phyloP scores from a whole-genome alignment of 2,329 filamentous ascomycete species.

The Cladophialophora chaetospira region DNA sequence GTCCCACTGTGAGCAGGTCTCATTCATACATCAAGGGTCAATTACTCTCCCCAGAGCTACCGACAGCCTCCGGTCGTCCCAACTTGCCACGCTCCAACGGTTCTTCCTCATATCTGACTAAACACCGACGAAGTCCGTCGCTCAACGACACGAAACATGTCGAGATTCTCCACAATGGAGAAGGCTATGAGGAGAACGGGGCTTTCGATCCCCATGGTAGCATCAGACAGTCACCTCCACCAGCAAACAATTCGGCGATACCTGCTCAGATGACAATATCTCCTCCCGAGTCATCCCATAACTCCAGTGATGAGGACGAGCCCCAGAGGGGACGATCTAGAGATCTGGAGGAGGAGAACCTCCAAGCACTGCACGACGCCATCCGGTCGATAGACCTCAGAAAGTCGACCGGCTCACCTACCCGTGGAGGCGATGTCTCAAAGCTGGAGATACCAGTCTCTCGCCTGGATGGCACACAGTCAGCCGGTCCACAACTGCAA shows the following conservation, averaged over 20 bases:
- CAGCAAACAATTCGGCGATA: constrained; percentile 73
- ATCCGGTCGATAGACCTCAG: constrained; percentile 76
- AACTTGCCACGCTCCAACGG: constrained; percentile 58
- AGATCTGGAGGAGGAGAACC: constrained; percentile 47
- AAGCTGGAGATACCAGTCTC: constrained; percentile 25
- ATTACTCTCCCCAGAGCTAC: constrained; percentile 34
- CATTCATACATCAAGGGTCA: constrained; percentile 49
- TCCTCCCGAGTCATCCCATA: constrained; percentile 79
- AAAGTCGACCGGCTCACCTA: constrained; percentile 58
- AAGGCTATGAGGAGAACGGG: constrained; percentile 30
- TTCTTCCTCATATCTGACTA: constrained; percentile 63
- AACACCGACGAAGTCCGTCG: constrained; percentile 62
- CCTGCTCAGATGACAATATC: constrained; percentile 85
- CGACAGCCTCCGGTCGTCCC: constrained; percentile 44
- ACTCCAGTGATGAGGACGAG: constrained; percentile 83
- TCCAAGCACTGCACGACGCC: constrained; percentile 74
- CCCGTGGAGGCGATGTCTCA: constrained; percentile 37
- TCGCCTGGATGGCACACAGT: constrained; percentile 22
- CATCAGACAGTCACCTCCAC: constrained; percentile 81
- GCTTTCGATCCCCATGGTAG: constrained; percentile 54
- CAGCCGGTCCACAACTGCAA: constrained; percentile 46
- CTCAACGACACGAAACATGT: constrained; percentile 39
- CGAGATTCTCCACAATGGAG: constrained; percentile 31
- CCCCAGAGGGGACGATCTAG: constrained; percentile 38
- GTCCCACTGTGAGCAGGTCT: constrained; percentile 52